These are phyloP conservation scores for Spinacia oleracea DNA, from an alignment of 179 eudicot species.

Conservation along the genomic window DNA sequence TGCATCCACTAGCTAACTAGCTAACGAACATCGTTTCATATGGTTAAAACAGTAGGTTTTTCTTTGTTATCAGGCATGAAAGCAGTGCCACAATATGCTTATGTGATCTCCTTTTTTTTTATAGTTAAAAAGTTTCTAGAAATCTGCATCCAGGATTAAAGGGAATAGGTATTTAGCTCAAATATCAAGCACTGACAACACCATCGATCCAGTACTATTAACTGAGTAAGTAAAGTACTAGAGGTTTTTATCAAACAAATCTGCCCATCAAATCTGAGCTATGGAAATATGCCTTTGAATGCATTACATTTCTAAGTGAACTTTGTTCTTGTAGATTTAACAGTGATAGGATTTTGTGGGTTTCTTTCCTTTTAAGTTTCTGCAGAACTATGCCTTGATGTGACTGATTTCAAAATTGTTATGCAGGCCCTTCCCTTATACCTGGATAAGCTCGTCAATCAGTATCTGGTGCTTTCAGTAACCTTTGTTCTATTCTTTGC, in stretches of 20 bases:
- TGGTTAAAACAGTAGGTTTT: too few relatives aligned
- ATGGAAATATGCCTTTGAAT: not conserved
- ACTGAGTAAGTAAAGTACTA: not conserved
- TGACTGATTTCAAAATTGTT: not conserved
- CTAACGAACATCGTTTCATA: too few relatives aligned
- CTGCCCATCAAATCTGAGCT: not conserved
- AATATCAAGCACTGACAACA: not conserved
- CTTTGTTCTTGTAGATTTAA: not conserved
- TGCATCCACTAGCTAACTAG: too few relatives aligned
- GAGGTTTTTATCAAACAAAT: not conserved
- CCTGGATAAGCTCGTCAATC: conserved; percentile 54
- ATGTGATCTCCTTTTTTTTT: too few relatives aligned
- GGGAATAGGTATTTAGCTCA: not conserved
- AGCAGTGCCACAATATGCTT: too few relatives aligned
- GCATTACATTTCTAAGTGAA: not conserved
- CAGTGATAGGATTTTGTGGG: not conserved
- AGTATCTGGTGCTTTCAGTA: conserved; percentile 53
- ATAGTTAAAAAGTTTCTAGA: too few relatives aligned
- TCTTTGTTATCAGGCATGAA: too few relatives aligned
- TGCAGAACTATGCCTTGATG: not conserved
- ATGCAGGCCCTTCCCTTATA: conserved; percentile 64
- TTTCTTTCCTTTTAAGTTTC: not conserved
- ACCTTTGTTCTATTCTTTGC: conserved; percentile 67
- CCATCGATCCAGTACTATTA: not conserved
- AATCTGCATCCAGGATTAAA: too few relatives aligned